Conservation (phyloP, 176 grass and related monocot species). For the Lolium rigidum region DNA sequence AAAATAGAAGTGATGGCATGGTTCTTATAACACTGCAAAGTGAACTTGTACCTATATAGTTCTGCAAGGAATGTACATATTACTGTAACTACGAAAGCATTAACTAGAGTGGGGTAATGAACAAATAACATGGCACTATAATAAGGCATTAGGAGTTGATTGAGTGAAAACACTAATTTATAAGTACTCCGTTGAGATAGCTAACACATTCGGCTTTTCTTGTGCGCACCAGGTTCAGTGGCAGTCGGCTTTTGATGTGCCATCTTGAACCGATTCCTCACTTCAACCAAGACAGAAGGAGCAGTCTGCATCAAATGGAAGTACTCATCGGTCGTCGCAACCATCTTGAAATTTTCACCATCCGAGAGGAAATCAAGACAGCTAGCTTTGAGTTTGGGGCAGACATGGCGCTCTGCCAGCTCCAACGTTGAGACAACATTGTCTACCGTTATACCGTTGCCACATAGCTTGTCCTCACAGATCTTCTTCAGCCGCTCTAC, state of each 20-base stretch:
- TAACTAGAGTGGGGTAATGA: neutral
- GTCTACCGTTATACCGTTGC: neutral
- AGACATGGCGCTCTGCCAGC: neutral
- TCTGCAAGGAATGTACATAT: neutral
- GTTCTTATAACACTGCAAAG: neutral
- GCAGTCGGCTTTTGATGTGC: neutral
- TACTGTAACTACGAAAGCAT: neutral
- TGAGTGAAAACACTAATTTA: neutral
- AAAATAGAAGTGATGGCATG: neutral
- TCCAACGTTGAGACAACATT: neutral
- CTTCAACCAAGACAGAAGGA: neutral
- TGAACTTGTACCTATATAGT: neutral
- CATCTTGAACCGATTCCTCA: neutral
- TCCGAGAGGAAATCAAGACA: constrained; percentile 3
- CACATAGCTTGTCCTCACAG: neutral
- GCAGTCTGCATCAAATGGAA: neutral
- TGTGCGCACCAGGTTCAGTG: neutral
- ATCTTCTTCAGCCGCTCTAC: neutral
- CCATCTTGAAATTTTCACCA: constrained; percentile 13
- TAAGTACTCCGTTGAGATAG: neutral
- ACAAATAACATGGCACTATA: neutral
- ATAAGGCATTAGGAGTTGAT: neutral
- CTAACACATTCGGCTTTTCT: neutral
- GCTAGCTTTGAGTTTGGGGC: neutral
- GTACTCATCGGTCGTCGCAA: neutral